Conservation (phyloP, 192 early-diverging fungal species). For the Entomortierella chlamydospora region DNA sequence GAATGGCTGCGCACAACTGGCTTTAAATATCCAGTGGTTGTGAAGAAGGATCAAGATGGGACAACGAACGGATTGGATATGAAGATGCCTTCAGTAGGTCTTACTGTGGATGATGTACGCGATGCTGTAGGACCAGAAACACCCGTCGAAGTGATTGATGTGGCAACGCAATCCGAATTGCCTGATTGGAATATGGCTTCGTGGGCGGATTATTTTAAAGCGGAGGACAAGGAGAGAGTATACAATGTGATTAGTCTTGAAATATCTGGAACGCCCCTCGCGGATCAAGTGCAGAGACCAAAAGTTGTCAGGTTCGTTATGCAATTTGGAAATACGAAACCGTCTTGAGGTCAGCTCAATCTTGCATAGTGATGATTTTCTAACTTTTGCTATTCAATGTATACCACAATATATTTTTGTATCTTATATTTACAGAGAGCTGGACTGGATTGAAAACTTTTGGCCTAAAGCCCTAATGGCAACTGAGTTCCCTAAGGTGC, state of each 20-base stretch:
- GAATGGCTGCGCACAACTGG: constrained; percentile 74
- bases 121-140: constrained; percentile 67
- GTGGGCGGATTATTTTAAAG: constrained; percentile 86
- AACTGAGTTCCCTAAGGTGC: constrained; percentile 86
- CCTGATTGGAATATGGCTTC: constrained; percentile 82
- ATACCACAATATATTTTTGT: too few relatives aligned
- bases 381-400: too few relatives aligned
- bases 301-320: constrained; percentile 71
- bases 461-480: constrained; percentile 79
- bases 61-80: constrained; percentile 79
- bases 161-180: constrained; percentile 86
- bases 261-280: constrained; percentile 80
- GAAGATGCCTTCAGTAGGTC: constrained; percentile 74
- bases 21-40: constrained; percentile 79
- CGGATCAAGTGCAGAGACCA: constrained; percentile 74
- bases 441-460: constrained; percentile 90
- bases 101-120: constrained; percentile 74
- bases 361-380: too few relatives aligned
- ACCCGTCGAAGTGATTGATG: constrained; percentile 91
- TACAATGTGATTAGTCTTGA: constrained; percentile 93
- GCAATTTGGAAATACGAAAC: background rate
- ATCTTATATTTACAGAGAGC: constrained; percentile 60
- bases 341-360: too few relatives aligned
- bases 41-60: constrained; percentile 55
- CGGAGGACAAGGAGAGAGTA: constrained; percentile 72